Percentiles rank a stretch among this genome's conserved stretches.
phyloP scores from a whole-genome alignment of 352 stramenopile species.

The Phytophthora ramorum region DNA sequence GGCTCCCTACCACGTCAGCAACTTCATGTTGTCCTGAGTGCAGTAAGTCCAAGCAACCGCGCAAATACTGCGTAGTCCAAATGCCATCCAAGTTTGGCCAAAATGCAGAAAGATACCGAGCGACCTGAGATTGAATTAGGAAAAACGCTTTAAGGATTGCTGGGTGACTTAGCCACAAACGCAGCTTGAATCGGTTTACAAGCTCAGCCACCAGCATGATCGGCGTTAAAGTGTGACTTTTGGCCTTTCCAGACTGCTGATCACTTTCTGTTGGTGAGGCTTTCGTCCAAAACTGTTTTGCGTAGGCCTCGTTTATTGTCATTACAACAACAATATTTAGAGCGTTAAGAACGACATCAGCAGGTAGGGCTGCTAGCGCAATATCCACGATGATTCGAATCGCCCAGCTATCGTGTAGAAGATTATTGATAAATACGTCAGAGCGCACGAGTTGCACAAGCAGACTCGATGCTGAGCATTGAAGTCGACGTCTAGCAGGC shows the following conservation, averaged over 20 bases:
- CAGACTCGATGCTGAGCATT: conserved; percentile 19
- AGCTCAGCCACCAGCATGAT: conserved; percentile 8
- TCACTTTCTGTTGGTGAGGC: background rate
- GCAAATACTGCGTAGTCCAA: conserved; percentile 22
- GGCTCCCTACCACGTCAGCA: conserved; percentile 6
- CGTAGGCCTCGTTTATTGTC: conserved; percentile 14
- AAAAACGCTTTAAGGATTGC: conserved; percentile 26
- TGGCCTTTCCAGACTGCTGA: background rate
- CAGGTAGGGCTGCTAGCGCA: conserved; percentile 11
- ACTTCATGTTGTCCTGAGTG: background rate
- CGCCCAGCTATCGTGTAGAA: conserved; percentile 24
- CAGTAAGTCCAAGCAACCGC: conserved; percentile 17
- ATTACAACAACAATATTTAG: conserved; percentile 16
- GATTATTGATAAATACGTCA: conserved; percentile 20
- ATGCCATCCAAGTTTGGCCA: conserved; percentile 16
- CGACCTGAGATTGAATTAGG: conserved; percentile 18
- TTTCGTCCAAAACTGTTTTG: conserved; percentile 24
- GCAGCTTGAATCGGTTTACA: conserved; percentile 25
- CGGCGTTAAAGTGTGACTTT: background rate
- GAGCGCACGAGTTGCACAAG: conserved; percentile 18
- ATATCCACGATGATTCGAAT: conserved; percentile 23
- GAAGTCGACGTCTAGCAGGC: conserved; percentile 7
- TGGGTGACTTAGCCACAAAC: conserved; percentile 20
- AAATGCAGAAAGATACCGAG: conserved; percentile 7
- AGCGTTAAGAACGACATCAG: conserved; percentile 17